Evolutionary conservation across 202 grass and related monocot species (phyloP).

Genomic region (Zizania palustris): DNA sequence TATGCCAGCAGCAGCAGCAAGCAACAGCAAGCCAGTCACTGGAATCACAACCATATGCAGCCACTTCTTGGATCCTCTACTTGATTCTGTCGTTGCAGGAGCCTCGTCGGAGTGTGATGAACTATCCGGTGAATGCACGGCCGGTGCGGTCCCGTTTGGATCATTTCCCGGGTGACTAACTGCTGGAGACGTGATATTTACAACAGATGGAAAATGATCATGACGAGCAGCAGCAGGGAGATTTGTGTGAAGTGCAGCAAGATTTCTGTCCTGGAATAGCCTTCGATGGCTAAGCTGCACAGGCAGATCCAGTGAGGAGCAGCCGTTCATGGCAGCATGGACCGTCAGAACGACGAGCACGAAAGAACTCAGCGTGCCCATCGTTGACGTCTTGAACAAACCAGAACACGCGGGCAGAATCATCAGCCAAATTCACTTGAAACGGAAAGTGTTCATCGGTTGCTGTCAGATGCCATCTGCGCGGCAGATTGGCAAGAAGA

Average conservation of each 20-base stretch:
- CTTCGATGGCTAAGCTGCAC: constrained; percentile 45
- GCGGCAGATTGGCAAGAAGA: background rate
- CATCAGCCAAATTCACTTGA: constrained; percentile 26
- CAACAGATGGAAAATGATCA: constrained; percentile 32
- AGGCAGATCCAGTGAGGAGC: constrained; percentile 36
- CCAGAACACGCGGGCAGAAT: constrained; percentile 14
- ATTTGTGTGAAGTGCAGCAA: constrained; percentile 22
- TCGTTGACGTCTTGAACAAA: constrained; percentile 12
- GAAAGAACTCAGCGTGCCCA: constrained; percentile 37
- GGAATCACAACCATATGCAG: constrained; percentile 50
- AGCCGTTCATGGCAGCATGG: constrained; percentile 20
- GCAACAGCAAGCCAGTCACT: constrained; percentile 36
- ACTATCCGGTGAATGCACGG: background rate
- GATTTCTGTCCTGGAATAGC: constrained; percentile 49
- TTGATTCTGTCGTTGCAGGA: constrained; percentile 14
- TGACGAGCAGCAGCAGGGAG: background rate
- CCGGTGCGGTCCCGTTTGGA: background rate
- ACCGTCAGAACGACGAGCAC: constrained; percentile 37
- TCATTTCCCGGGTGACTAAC: background rate
- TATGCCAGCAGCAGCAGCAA: constrained; percentile 16
- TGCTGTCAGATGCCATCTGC: background rate
- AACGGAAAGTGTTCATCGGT: background rate
- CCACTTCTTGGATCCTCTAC: constrained; percentile 43
- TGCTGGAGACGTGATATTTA: constrained; percentile 41
- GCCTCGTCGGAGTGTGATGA: background rate